Evolutionary conservation across 768 basidiomycete genomes (phyloP), one percentile per base, ranked within the genome.

Genomic region (Tricholoma terreum): DNA sequence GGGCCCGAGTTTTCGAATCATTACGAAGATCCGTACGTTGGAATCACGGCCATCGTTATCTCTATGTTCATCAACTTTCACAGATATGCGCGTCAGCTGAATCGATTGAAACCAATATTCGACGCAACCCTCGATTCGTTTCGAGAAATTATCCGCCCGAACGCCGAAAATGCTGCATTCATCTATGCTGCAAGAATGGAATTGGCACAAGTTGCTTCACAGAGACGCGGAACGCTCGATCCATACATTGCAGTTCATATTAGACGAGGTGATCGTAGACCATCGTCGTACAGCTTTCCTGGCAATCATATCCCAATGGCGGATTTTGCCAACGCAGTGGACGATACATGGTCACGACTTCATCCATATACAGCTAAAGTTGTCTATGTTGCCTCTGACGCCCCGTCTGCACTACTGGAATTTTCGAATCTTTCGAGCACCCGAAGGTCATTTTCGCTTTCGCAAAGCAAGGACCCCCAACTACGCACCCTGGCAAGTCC

Each of bases 351-450:
- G 79, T 58, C 65, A 54, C 73, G 76, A 30, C 61, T 77, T 3
- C 59, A 68, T 54, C 62, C 52, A 50, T 58, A 55, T 31, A 50
- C 55, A 55, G 60, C 67, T 12, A 43, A 55, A 17, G 63, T 76
- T 33, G 71, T 81, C 4, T 90, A 83, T 66, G 65, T 87, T 57
- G 87, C 86, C 22, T 83, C 86, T 6, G 87, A 90, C 66, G 80
- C 82, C 11, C 80, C 78, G 0, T 61, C 66, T 2, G 80, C 76
- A 1, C 65, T 73, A 24, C 61, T 67, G 4, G 76, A 84, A 43
- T 80, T 85, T 58, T 61, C 67, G 10, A 62, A 69, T n/a, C 65
- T 71, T 22, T 78, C 79, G 60, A 63, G 71, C 34, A 65, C 75
- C 55, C 54, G 67, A 36, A 63, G 68, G 5, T 71, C 77, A 8